Evolutionary conservation across 495 filamentous ascomycete species (phyloP), one percentile per base, ranked within the genome.

Genomic region (Penicillium cataractarum): DNA sequence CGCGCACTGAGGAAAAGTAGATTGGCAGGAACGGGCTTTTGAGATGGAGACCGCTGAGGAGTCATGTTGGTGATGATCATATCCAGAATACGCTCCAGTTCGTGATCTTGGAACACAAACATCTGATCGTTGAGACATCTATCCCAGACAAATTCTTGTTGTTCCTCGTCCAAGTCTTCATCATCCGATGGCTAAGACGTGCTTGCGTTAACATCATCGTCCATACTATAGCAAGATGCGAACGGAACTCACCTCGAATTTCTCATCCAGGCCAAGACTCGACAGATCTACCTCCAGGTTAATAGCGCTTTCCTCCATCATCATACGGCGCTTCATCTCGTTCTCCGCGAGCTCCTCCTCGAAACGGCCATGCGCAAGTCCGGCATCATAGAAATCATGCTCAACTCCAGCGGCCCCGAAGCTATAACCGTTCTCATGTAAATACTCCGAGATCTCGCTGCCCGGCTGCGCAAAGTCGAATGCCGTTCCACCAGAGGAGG

Each of bases 231-330:
- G 10, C 35, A 15, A 32, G 17, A 6, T 33, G n/a, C 0, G 22
- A 40, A 21, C 6, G n/a, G 51, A 58, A 75, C 86, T 75, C 76
- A 92, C 93, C 82, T 98, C 95, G 32, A 93, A 91, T 67, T 94
- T 90, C 74, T 99, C 95, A 69, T 99, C 95, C 64, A 99, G 85
- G 37, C 96, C 96, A 58, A 99, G 83, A 72, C 95, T 98, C 4
- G 95, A 95, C 49, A 99, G 75, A 71, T 99, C 95, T 31, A 99
- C 95, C 74, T 99, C 95, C 32, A 99, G 81, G 72, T 99, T 97
- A 59, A 96, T 89, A 12, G 96, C 93, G 71, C 95, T 99, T 74
- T 99, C 96, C 89, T 98, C 97, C 95, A 98, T 98, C 94, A 99
- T 97, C 96, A 99, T 98, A 21, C 95, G 88, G 58, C 94, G 83